Evolutionary conservation across 2,329 filamentous ascomycete genomes (phyloP).

Genomic region (Aureobasidium leucospermi): DNA sequence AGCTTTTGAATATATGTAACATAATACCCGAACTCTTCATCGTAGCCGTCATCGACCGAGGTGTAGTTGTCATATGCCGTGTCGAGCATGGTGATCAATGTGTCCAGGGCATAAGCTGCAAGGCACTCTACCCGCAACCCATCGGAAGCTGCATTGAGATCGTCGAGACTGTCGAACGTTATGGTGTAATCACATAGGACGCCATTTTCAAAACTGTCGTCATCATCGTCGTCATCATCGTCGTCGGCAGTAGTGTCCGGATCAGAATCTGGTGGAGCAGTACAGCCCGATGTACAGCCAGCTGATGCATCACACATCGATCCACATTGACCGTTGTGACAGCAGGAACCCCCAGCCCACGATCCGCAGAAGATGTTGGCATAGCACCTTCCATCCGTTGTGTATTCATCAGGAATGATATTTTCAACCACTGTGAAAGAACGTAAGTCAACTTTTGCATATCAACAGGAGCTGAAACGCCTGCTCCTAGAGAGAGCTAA

Average conservation of each 20-base stretch:
- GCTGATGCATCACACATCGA: slow-evolving; percentile 1
- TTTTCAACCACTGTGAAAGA: neutral
- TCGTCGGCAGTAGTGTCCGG: neutral
- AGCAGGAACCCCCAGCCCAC: neutral
- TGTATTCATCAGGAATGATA: neutral
- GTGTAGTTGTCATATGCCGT: slow-evolving; percentile 6
- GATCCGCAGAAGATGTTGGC: slow-evolving; percentile 2
- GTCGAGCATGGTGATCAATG: slow-evolving; percentile 11
- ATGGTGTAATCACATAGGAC: neutral
- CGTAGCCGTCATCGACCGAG: slow-evolving; percentile 12
- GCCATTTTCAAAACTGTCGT: no score
- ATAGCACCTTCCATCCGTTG: slow-evolving; percentile 2
- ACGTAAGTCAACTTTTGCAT: neutral
- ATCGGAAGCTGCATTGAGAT: slow-evolving; percentile 6
- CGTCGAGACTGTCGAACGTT: slow-evolving; percentile 9
- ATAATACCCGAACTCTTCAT: slow-evolving; percentile 10
- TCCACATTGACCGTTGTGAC: neutral
- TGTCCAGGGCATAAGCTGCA: neutral
- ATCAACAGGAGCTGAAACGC: neutral
- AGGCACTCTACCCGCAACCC: slow-evolving; percentile 5
- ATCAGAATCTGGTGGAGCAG: neutral
- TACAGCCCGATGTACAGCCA: neutral
- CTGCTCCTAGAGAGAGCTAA: neutral
- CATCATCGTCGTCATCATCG: neutral
- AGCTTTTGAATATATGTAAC: slow-evolving; percentile 8